A percentile compares a stretch with the other conserved stretches of the same genome.
phyloP scores from a whole-genome alignment of 2,329 filamentous ascomycete genomes.

The Nigrospora sphaerica region DNA sequence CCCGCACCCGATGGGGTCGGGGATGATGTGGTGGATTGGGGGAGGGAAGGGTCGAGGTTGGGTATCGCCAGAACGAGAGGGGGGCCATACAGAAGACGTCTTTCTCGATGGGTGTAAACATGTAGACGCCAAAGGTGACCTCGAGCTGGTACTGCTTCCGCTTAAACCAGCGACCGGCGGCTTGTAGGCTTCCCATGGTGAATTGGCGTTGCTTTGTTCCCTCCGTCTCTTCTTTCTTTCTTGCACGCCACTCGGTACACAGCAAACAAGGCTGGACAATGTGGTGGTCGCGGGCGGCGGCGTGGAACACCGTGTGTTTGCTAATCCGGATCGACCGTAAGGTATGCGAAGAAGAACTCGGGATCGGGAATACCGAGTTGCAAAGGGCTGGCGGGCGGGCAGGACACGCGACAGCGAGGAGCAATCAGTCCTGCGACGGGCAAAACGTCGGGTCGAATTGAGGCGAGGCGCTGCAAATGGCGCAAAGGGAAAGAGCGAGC shows the following conservation, averaged over 20 bases:
- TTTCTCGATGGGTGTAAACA: conserved; percentile 93
- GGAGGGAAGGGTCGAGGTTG: neutral
- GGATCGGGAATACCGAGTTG: too few relatives aligned
- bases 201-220: conserved; percentile 2
- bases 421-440: too few relatives aligned
- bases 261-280: neutral
- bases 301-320: too few relatives aligned
- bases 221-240: neutral
- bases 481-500: too few relatives aligned
- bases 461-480: too few relatives aligned
- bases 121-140: conserved; percentile 93
- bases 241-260: neutral
- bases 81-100: conserved; percentile 82
- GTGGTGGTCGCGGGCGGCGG: too few relatives aligned
- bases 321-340: too few relatives aligned
- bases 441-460: too few relatives aligned
- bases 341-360: too few relatives aligned
- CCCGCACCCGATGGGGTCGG: too few relatives aligned
- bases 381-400: too few relatives aligned
- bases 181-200: conserved; percentile 31
- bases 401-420: too few relatives aligned
- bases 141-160: conserved; percentile 98
- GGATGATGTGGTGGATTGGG: neutral
- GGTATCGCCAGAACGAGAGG: neutral
- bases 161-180: conserved; percentile 76